These are phyloP conservation scores for Psophocarpus tetragonolobus DNA, from an alignment of 306 rosid species.

Conservation along the genomic window DNA sequence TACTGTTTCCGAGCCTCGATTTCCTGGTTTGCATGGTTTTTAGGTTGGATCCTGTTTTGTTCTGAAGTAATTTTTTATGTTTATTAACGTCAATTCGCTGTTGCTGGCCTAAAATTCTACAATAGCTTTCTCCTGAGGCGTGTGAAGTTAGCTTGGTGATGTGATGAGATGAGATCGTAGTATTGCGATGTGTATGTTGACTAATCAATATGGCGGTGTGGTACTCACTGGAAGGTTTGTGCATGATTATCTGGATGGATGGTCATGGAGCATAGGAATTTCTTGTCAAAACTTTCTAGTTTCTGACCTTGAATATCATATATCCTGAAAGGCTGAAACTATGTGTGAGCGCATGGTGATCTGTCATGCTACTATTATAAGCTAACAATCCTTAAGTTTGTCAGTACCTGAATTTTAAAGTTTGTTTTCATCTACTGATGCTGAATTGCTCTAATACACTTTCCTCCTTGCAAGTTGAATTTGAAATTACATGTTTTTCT, in stretches of 20 bases:
- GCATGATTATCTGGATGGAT: slow-evolving; percentile 25
- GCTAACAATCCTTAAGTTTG: background rate
- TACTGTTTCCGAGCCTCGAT: slow-evolving; percentile 6
- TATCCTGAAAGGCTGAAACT: background rate
- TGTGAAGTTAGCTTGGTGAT: slow-evolving; percentile 26
- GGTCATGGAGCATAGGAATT: background rate
- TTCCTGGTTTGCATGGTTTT: slow-evolving; percentile 1
- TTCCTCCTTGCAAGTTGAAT: background rate
- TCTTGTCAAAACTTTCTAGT: background rate
- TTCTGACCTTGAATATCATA: background rate
- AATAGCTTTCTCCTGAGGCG: background rate
- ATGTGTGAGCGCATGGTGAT: background rate
- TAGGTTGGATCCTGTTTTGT: slow-evolving; percentile 28
- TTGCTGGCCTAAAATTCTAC: background rate
- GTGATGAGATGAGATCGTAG: slow-evolving; percentile 21
- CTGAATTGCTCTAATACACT: background rate
- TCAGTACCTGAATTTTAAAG: slow-evolving; percentile 1
- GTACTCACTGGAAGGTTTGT: background rate
- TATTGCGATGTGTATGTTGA: slow-evolving; percentile 17
- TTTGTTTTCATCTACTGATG: background rate
- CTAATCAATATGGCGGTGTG: background rate
- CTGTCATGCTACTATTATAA: background rate
- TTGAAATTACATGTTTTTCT: slow-evolving; percentile 1
- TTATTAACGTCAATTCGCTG: slow-evolving; percentile 13
- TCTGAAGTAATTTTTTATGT: background rate